phyloP scores from a whole-genome alignment of 805 yeast genomes.

The Yarrowia osloensis region DNA sequence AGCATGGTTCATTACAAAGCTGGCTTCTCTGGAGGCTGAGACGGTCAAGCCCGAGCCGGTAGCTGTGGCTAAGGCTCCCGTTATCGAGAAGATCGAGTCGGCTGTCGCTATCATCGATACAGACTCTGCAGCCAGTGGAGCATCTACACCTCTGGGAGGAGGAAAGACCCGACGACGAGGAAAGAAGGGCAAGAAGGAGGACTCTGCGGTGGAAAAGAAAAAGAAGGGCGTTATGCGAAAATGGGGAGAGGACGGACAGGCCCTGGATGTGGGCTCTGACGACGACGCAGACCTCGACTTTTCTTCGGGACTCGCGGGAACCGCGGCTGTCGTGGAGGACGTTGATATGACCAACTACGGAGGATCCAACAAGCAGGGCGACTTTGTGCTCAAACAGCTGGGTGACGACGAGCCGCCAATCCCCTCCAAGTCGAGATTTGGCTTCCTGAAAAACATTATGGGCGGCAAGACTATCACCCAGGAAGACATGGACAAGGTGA shows the following conservation, averaged over 20 bases:
- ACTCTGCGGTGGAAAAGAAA: conserved; percentile 31
- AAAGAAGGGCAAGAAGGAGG: conserved; percentile 33
- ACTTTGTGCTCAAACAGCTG: conserved; percentile 66
- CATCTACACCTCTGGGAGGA: conserved; percentile 11
- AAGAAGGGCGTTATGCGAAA: conserved; percentile 50
- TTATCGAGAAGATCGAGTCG: neutral
- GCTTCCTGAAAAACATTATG: conserved; percentile 59
- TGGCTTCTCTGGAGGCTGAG: conserved; percentile 37
- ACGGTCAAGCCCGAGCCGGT: conserved; percentile 5
- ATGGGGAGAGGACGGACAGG: conserved; percentile 67
- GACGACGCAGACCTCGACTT: conserved; percentile 56
- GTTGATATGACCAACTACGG: conserved; percentile 46
- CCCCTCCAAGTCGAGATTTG: conserved; percentile 47
- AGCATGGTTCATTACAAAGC: conserved; percentile 41
- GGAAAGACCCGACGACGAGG: conserved; percentile 33
- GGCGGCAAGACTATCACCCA: conserved; percentile 70
- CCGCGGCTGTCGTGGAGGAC: conserved; percentile 37
- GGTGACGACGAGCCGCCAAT: conserved; percentile 51
- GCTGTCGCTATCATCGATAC: neutral
- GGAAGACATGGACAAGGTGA: conserved; percentile 64
- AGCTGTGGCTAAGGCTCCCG: neutral
- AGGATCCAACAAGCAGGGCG: conserved; percentile 51
- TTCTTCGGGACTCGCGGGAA: conserved; percentile 45
- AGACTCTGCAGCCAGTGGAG: conserved; percentile 14
- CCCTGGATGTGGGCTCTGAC: conserved; percentile 47